Evolutionary conservation across 306 rosid genomes (phyloP), one percentile per base, ranked within the genome.

Genomic region (Cucurbita ficifolia): DNA sequence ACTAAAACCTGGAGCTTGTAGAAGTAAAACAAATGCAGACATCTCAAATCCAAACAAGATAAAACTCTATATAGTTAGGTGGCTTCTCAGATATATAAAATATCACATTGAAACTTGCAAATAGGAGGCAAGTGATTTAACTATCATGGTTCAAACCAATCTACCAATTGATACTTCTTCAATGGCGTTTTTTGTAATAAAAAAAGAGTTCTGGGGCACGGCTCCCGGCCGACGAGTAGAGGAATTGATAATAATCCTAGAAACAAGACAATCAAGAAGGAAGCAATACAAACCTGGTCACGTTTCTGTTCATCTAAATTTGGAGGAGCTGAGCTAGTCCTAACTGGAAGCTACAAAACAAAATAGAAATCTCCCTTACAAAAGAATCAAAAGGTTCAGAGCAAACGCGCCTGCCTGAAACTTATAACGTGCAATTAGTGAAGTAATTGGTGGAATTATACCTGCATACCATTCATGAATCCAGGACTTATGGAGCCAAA

Each of bases 261-360:
- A 70, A 69, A 69, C 45, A 16, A 49, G 16, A 49, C 16, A 49
- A 49, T 70, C 24, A 39, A 29, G 58, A 70, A 49, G 45, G 51
- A 6, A 38, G 71, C 24, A 22, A 73, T 18, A 54, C 72, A 76
- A 65, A 91, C 99, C 89, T 91, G 97, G 53, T 85, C 96, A 63
- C 81, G 86, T 82, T 88, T 88, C 84, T 91, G 99, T 82, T 95
- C 97, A 72, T 89, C 96, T 82, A 95, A 77, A 88, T 91, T 91
- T 51, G 99, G 97, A 76, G 99, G 99, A 36, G 96, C 97, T 75
- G 99, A 95, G 86, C 86, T 89, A 21, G 99, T 95, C 60, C 97
- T 89, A 74, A 96, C 91, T 56, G 97, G 97, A 83, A 95, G 79
- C 99, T 95, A 84, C 75, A 82, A 75, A 80, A 60, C 22, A 55